phyloP scores from a whole-genome alignment of 306 rosid species.

The Alnus rubra region DNA sequence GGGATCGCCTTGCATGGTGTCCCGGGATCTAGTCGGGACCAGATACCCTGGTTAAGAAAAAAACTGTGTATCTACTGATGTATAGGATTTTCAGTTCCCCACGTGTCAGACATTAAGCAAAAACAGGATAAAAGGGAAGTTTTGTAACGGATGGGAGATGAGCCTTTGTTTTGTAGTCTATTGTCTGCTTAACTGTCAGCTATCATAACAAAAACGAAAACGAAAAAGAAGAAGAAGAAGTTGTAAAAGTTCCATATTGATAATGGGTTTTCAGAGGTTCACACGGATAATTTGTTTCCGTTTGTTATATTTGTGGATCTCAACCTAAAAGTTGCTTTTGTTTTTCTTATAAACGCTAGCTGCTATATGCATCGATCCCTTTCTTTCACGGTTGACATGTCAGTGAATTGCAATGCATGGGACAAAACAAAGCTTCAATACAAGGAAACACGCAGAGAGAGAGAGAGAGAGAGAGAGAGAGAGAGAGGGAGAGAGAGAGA shows the following conservation, averaged over 20 bases:
- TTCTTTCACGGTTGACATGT: constrained; percentile 1
- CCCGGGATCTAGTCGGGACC: too few species aligned
- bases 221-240: not conserved
- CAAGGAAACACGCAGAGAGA: not conserved
- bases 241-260: not conserved
- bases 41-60: too few species aligned
- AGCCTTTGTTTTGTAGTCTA: not conserved
- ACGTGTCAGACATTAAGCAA: not conserved
- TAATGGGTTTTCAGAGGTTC: not conserved
- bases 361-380: not conserved
- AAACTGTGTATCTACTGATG: not conserved
- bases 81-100: not conserved
- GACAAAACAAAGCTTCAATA: constrained; percentile 3
- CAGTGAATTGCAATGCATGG: constrained; percentile 6
- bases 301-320: not conserved
- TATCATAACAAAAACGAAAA: not conserved
- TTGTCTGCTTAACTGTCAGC: not conserved
- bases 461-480: constrained; percentile 20
- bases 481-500: too few species aligned
- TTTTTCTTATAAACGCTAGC: not conserved
- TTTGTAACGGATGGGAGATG: not conserved
- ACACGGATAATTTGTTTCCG: not conserved
- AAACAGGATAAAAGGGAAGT: too few species aligned
- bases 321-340: not conserved
- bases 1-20: too few species aligned